Conservation (phyloP, 345 rosid genomes). For the Populus nigra region DNA sequence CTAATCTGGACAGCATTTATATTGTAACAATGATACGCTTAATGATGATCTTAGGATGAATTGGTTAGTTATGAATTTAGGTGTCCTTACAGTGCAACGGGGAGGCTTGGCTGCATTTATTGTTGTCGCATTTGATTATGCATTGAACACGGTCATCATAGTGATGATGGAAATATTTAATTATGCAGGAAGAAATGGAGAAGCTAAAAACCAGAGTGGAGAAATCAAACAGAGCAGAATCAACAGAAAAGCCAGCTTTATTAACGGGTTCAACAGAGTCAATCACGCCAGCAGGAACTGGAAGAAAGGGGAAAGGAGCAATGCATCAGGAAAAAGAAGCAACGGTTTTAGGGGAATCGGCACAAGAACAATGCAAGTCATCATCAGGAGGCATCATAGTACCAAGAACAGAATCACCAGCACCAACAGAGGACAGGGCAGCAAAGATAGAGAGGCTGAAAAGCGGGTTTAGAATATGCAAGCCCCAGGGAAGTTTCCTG, state of each 20-base stretch:
- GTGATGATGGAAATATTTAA: neutral
- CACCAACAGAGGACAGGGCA: slow-evolving; percentile 41
- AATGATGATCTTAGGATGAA: neutral
- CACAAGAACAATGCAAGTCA: slow-evolving; percentile 7
- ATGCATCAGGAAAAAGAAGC: slow-evolving; percentile 13
- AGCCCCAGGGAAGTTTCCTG: slow-evolving; percentile 66
- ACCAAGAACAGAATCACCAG: slow-evolving; percentile 13
- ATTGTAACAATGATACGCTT: neutral
- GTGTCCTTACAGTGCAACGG: neutral
- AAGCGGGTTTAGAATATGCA: slow-evolving; percentile 82
- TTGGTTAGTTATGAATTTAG: neutral
- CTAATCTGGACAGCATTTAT: neutral
- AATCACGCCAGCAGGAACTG: slow-evolving; percentile 11
- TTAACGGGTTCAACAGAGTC: slow-evolving; percentile 19
- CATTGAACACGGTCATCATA: neutral
- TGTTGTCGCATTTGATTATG: neutral
- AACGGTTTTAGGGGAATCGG: neutral
- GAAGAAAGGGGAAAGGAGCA: slow-evolving; percentile 18
- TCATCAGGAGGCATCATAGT: slow-evolving; percentile 11
- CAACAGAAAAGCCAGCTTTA: slow-evolving; percentile 10
- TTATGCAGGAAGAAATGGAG: slow-evolving; percentile 52
- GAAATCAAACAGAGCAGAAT: slow-evolving; percentile 30
- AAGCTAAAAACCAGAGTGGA: slow-evolving; percentile 35
- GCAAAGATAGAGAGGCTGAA: slow-evolving; percentile 54
- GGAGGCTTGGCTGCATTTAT: neutral